phyloP scores from a whole-genome alignment of 306 rosid genomes.

The Inga leiocalycina region DNA sequence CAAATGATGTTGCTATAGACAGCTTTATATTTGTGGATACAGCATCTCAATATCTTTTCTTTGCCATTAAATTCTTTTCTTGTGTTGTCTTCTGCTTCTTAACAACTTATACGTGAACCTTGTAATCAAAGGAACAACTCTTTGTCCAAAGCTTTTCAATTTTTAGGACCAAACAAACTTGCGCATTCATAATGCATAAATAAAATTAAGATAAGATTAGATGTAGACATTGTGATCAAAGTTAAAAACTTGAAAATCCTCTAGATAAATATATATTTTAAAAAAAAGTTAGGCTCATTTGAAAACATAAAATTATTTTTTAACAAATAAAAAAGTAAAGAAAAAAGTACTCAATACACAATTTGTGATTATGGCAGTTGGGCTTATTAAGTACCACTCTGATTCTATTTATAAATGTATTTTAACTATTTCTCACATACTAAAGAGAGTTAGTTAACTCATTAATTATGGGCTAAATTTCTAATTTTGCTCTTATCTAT shows the following conservation, averaged over 20 bases:
- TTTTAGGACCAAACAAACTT: neutral
- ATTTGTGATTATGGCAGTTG: neutral
- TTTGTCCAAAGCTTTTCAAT: neutral
- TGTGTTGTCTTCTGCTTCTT: neutral
- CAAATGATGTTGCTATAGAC: too few relatives aligned
- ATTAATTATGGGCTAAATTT: too few relatives aligned
- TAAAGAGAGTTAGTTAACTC: too few relatives aligned
- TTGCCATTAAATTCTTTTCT: slow-evolving; percentile 23
- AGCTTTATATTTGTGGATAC: neutral
- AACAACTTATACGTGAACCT: neutral
- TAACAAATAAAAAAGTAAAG: neutral
- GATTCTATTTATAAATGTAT: too few relatives aligned
- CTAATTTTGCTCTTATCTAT: too few relatives aligned
- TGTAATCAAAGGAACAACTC: slow-evolving; percentile 16
- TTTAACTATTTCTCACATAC: too few relatives aligned
- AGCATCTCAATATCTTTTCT: neutral
- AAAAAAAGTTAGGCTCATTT: neutral
- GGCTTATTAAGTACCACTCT: neutral
- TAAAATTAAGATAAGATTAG: neutral
- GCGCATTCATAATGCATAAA: neutral
- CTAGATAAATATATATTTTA: too few relatives aligned
- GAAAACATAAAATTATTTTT: neutral
- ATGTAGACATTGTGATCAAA: neutral
- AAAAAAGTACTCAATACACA: neutral
- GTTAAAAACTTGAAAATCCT: neutral